Evolutionary conservation across 2,329 filamentous ascomycete genomes (phyloP).

Genomic region (Penicillium sp.): DNA sequence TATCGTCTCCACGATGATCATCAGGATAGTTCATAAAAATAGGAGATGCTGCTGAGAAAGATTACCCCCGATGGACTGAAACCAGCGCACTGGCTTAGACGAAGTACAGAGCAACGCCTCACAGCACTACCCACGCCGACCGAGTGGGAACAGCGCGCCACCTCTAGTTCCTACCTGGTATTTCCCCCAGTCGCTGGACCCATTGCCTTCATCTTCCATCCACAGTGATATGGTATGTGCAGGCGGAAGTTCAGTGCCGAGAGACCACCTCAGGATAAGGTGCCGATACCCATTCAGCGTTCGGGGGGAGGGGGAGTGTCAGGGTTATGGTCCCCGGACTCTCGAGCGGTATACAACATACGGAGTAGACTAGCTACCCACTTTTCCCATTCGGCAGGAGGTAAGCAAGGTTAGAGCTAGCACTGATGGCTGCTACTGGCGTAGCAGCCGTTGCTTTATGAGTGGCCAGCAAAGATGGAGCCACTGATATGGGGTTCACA

Average conservation of each 20-base stretch:
- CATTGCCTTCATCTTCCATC: neutral
- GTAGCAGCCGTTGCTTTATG: neutral
- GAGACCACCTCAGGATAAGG: neutral
- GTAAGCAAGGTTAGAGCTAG: neutral
- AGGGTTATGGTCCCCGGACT: neutral
- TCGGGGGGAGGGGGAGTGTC: neutral
- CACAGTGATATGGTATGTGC: neutral
- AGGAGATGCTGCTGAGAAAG: too few species aligned
- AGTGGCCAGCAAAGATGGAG: conserved; percentile 4
- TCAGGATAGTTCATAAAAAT: neutral
- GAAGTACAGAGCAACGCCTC: neutral
- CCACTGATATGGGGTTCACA: neutral
- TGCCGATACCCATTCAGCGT: neutral
- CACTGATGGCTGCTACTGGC: neutral
- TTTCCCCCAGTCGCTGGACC: neutral
- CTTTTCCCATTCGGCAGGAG: neutral
- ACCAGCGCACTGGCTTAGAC: neutral
- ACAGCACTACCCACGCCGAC: neutral
- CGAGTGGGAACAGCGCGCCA: neutral
- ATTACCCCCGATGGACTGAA: too few species aligned
- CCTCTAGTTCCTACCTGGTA: neutral
- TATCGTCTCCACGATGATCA: neutral
- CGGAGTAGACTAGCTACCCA: neutral
- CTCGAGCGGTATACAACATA: neutral
- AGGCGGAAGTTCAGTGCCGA: neutral